Base-by-base conservation (phyloP, 1,284 basidiomycete species). In the Cystobasidiaceae sp. region DNA sequence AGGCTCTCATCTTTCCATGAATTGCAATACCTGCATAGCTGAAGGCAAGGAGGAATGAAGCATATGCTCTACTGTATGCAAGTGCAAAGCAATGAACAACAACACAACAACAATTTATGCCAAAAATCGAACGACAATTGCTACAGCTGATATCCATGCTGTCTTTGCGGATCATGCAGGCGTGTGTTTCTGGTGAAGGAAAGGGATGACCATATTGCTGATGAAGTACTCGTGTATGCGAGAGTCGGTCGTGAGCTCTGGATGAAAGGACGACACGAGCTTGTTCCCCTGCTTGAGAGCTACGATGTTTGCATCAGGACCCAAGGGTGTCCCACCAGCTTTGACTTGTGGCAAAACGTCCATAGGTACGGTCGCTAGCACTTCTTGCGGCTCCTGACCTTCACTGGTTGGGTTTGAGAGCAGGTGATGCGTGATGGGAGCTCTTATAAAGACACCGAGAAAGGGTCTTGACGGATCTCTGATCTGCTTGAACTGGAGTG, bases 361-460 rank as follows among this genome's bases (percentile, higher is more conserved):
- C 1, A 81, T 76, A 0, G 90, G 85, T 3, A 97, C 80, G 32
- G 85, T 83, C 8, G 89, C 89, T 33, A 97, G 81, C 56, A 90
- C 80, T 69, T 81, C 74, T 62, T 80, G 73, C 51, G 34, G 83
- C 80, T 2, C 82, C n/a, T n/a, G n/a, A n/a, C n/a, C n/a, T n/a
- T n/a, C n/a, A n/a, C n/a, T n/a, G 78, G 66, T 81, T 34, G 64
- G 56, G 34, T 43, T 27, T 19, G 33, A 13, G 17, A 55, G 46
- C 33, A 70, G 48, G 28, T 71, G 66, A 48, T 71, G 70, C 55
- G 71, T 44, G 51, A 89, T 87, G 0, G 94, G 94, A 37, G 94
- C 94, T 43, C 94, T 89, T 72, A 98, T 98, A 78, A 98, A 98
- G 46, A 97, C 83, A 0, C 90, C 90, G 34, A 83, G 86, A 76